These are phyloP conservation scores for Rhynchosporium secalis DNA, from an alignment of 2,329 filamentous ascomycete species.

Conservation along the genomic window DNA sequence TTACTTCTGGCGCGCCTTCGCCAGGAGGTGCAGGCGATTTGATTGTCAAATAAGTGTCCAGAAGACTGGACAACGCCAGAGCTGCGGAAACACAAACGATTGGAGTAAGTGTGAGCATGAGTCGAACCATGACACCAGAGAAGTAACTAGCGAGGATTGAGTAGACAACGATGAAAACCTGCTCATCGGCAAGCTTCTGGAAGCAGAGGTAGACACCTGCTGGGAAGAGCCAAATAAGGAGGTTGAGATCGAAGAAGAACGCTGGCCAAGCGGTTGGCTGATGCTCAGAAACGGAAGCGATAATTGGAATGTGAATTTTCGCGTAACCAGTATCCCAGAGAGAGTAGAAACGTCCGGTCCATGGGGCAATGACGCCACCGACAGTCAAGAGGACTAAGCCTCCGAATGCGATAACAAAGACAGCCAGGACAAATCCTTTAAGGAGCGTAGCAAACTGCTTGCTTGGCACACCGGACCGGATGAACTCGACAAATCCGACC, in stretches of 20 bases:
- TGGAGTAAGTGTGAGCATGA: constrained; percentile 96
- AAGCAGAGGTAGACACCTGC: constrained; percentile 99
- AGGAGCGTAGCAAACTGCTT: constrained; percentile 94
- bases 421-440: constrained; percentile 68
- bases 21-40: constrained; percentile 59
- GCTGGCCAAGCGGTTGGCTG: constrained; percentile 98
- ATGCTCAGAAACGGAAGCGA: constrained; percentile 98
- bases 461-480: constrained; percentile 83
- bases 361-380: constrained; percentile 90
- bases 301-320: constrained; percentile 99
- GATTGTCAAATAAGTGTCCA: constrained; percentile 79
- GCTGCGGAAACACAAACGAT: constrained; percentile 94
- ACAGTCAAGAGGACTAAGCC: constrained; percentile 85
- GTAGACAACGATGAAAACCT: constrained; percentile 97
- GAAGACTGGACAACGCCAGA: constrained; percentile 80
- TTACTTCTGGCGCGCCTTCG: constrained; percentile 45
- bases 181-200: constrained; percentile 88
- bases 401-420: constrained; percentile 71
- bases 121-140: constrained; percentile 96
- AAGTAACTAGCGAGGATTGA: constrained; percentile 97
- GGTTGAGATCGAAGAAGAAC: constrained; percentile 98
- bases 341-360: constrained; percentile 98
- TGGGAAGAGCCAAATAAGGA: constrained; percentile 98
- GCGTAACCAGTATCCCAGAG: constrained; percentile 98
- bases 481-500: constrained; percentile 86